Conservation (phyloP, 805 yeast genomes). For the Metschnikowia colocasiae region DNA sequence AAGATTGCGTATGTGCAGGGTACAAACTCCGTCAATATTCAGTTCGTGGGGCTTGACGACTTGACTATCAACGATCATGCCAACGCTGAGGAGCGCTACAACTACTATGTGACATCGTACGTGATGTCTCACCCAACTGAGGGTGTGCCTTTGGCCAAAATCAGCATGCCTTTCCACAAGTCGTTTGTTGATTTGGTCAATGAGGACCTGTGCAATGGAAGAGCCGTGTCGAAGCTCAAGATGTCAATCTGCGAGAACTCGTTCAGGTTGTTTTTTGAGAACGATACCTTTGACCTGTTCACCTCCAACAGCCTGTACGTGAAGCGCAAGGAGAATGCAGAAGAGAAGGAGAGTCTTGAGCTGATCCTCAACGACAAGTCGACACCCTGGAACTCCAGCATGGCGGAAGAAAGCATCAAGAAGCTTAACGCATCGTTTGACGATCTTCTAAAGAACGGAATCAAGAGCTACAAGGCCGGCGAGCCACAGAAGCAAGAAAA, state of each 20-base stretch:
- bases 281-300: conserved; percentile 74
- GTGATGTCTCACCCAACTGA: conserved; percentile 96
- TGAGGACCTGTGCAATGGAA: conserved; percentile 58
- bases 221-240: conserved; percentile 63
- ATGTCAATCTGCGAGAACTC: conserved; percentile 77
- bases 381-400: conserved; percentile 51
- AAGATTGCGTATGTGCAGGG: conserved; percentile 67
- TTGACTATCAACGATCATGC: conserved; percentile 70
- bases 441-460: conserved; percentile 39
- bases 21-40: conserved; percentile 57
- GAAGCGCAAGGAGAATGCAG: conserved; percentile 31
- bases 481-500: conserved; percentile 10
- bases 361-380: conserved; percentile 47
- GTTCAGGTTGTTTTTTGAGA: conserved; percentile 77
- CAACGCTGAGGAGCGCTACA: conserved; percentile 79
- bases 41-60: conserved; percentile 84
- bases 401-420: conserved; percentile 37
- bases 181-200: conserved; percentile 51
- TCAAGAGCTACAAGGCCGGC: conserved; percentile 23
- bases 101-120: conserved; percentile 88
- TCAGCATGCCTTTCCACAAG: conserved; percentile 76
- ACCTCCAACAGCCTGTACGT: conserved; percentile 55
- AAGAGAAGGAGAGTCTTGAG: conserved; percentile 31
- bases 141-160: conserved; percentile 76
- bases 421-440: conserved; percentile 29